Percentiles rank a stretch among this genome's conserved stretches.
phyloP scores from a whole-genome alignment of 2,329 filamentous ascomycete species.

The Aspergillus ruber region DNA sequence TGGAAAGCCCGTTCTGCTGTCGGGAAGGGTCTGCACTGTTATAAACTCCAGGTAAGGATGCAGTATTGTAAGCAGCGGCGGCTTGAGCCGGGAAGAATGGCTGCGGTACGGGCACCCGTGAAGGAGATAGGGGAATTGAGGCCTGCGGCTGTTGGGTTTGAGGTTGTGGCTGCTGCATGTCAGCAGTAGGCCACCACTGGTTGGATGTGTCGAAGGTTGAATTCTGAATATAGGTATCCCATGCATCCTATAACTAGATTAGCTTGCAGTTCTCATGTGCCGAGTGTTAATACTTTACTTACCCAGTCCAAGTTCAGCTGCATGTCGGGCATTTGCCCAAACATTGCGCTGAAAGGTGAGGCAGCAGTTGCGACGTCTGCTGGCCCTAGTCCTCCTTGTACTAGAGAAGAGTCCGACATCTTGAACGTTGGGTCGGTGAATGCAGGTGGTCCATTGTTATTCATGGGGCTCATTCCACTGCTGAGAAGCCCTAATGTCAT shows the following conservation, averaged over 20 bases:
- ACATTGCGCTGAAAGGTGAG: conserved; percentile 49
- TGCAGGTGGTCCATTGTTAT: conserved; percentile 16
- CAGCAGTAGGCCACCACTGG: conserved; percentile 33
- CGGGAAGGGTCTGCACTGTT: too few relatives aligned
- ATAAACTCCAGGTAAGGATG: too few relatives aligned
- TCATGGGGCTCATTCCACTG: conserved; percentile 52
- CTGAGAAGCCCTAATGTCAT: conserved; percentile 66
- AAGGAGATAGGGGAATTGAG: conserved; percentile 15
- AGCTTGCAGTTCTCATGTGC: conserved; percentile 17
- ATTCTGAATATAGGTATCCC: conserved; percentile 63
- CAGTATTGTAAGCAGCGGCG: neutral
- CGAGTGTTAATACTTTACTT: conserved; percentile 24
- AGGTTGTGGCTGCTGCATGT: conserved; percentile 23
- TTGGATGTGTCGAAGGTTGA: conserved; percentile 40
- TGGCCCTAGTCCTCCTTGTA: conserved; percentile 18
- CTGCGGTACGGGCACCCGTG: conserved; percentile 13
- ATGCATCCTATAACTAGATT: conserved; percentile 49
- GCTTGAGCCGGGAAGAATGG: neutral
- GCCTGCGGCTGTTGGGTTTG: conserved; percentile 15
- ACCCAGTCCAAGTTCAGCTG: conserved; percentile 59
- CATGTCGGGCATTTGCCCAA: conserved; percentile 52
- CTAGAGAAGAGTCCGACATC: conserved; percentile 21
- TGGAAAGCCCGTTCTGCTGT: too few relatives aligned
- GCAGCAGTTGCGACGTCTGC: conserved; percentile 37
- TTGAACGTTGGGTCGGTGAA: conserved; percentile 26